Percentiles rank a stretch among this genome's conserved stretches.
phyloP scores from a whole-genome alignment of 768 basidiomycete genomes.

The Pisolithus orientalis region DNA sequence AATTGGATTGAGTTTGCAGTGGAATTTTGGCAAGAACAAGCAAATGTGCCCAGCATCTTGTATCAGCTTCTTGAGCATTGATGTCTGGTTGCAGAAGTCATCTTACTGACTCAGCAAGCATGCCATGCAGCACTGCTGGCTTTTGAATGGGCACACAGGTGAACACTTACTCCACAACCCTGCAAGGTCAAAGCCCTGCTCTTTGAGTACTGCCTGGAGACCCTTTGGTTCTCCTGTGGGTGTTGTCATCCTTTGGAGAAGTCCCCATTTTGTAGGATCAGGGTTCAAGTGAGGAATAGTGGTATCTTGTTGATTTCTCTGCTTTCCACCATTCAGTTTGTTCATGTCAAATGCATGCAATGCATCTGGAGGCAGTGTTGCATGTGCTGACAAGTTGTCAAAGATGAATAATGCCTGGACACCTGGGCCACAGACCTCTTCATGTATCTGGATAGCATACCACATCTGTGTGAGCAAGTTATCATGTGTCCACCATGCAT shows the following conservation, averaged over 20 bases:
- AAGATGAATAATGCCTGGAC: too few species aligned
- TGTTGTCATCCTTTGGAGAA: constrained; percentile 31
- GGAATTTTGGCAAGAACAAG: constrained; percentile 30
- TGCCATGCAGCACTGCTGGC: constrained; percentile 20
- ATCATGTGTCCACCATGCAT: too few species aligned
- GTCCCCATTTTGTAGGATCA: not conserved
- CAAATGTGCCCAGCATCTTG: not conserved
- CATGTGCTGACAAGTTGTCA: too few species aligned
- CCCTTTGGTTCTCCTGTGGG: constrained; percentile 18
- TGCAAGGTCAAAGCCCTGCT: constrained; percentile 33
- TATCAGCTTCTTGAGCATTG: constrained; percentile 18
- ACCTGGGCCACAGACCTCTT: too few species aligned
- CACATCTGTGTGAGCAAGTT: too few species aligned
- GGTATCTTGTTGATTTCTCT: constrained; percentile 12
- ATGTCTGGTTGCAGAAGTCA: constrained; percentile 19
- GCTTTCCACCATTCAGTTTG: constrained; percentile 15
- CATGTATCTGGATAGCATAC: too few species aligned
- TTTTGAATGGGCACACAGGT: constrained; percentile 17
- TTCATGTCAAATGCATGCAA: constrained; percentile 24
- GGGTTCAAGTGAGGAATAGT: constrained; percentile 20
- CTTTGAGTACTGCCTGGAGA: constrained; percentile 12
- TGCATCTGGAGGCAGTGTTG: constrained; percentile 10
- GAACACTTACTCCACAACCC: constrained; percentile 30
- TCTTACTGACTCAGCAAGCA: constrained; percentile 22
- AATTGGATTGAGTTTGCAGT: constrained; percentile 33